Evolutionary conservation across 2,329 filamentous ascomycete species (phyloP), one percentile per base, ranked within the genome.

Genomic region (Zasmidium citrigriseum): DNA sequence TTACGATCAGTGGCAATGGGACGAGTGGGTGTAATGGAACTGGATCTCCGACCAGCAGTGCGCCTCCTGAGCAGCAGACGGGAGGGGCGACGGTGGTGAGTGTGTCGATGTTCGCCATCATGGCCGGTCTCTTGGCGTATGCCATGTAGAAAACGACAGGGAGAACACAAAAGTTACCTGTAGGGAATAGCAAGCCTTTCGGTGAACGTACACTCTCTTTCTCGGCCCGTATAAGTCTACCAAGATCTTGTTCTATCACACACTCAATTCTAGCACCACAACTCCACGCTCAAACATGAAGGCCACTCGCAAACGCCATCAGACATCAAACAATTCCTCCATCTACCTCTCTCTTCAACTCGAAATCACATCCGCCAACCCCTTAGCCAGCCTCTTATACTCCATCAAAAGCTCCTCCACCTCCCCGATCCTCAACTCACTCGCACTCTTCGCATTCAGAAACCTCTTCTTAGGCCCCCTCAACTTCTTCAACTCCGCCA

Each of bases 401-500:
- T 75, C 73, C 60, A 46, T 59, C 54, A 75, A 61, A 62, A 75
- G 61, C 63, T 81, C 79, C 41, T 82, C 78, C 3, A 81, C 74
- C 61, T 82, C 79, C 11, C 75, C 78, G 46, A 82, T 54, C 67
- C 72, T 78, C 62, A 82, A 60, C 12, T 81, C 77, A 44, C 73
- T 73, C 44, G 76, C 76, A 63, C 77, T 76, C 55, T 76, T 75
- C 1, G 76, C 73, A 22, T 81, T 78, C 58, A 81, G 49, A 57
- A 81, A 82, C 46, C 74, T 70, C 67, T 78, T 80, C 48, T 75
- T 67, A 1, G 79, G 79, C n/a, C 78, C 78, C 18, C 75, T 70
- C 22, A 78, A 75, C 64, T 76, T 80, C 61, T 71, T 74, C 57
- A 82, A 59, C 50, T 72, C 72, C 20, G 80, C 78, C 10, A 81